Base-by-base conservation (phyloP, 352 stramenopile species). In the Pythium pyrilobum region DNA sequence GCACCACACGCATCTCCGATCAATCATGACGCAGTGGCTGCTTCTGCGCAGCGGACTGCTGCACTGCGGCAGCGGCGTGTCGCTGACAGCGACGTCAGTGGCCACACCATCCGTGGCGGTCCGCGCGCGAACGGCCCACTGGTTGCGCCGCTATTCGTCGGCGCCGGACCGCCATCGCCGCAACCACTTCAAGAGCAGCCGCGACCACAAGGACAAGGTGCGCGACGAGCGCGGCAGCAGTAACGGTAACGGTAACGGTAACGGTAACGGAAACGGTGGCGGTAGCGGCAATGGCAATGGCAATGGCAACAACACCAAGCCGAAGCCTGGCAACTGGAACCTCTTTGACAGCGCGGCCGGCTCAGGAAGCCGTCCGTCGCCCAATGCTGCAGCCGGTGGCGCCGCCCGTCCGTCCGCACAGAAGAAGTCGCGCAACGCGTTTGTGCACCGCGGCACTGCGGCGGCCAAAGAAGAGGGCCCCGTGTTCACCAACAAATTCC, bases 401-500 rank as follows among this genome's bases (percentile, higher is more conserved):
- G 23, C 23, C 5, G 47, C 36, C 0, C 25, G 18, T 34, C 28
- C 23, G 12, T 27, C 25, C 5, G 41, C 46, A 25, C 41, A 33
- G 5, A 70, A 66, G 44, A 73, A 77, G 33, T 59, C 48, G 46
- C 59, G 59, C 28, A 27, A 28, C n/a, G 28, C 45, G 39, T 62
- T 61, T 31, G 31, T 7, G 3, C 43, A 36, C 15, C 47, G 59
- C 31, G n/a, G 37, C 24, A 36, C 49, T 31, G 42, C 27, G 13
- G 53, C 53, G 18, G 42, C 37, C 34, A 56, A 85, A 38, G 50
- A 42, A 21, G 51, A 77, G 37, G 44, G 25, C 15, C 63, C 66
- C 5, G 73, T 87, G 38, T 88, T 87, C 50, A 89, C 81, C 20
- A 87, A 91, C 71, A 89, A 91, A 62, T 91, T 91, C 46, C 77